These are phyloP conservation scores for Fusarium pseudonygamai DNA, from an alignment of 2,329 filamentous ascomycete species.

Conservation along the genomic window DNA sequence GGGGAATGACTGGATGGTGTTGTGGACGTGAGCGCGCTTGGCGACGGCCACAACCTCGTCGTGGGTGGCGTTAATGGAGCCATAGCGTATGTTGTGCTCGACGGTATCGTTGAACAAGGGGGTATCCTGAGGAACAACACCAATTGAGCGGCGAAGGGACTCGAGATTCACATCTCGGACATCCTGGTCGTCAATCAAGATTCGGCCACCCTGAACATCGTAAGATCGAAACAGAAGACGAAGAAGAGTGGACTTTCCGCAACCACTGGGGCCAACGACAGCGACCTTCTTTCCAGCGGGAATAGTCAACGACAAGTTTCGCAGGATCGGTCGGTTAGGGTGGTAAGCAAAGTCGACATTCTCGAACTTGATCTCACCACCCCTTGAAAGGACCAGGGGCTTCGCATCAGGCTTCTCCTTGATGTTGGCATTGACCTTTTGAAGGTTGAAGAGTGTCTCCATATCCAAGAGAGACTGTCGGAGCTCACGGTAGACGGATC, in stretches of 20 bases:
- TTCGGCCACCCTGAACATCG: conserved; percentile 84
- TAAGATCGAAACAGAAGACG: conserved; percentile 94
- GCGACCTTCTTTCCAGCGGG: conserved; percentile 96
- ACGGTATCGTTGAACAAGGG: conserved; percentile 97
- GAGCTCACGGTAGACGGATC: conserved; percentile 96
- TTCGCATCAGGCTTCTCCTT: conserved; percentile 80
- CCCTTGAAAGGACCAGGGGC: conserved; percentile 74
- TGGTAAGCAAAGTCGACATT: conserved; percentile 96
- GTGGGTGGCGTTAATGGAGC: conserved; percentile 77
- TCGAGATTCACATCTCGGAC: conserved; percentile 84
- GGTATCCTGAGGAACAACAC: conserved; percentile 96
- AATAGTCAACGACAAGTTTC: conserved; percentile 85
- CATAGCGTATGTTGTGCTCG: conserved; percentile 94
- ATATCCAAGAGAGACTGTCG: conserved; percentile 95
- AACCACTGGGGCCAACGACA: conserved; percentile 93
- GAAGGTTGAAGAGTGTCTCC: conserved; percentile 97
- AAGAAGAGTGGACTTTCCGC: conserved; percentile 94
- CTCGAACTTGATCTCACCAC: conserved; percentile 92
- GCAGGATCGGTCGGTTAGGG: conserved; percentile 84
- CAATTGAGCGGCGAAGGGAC: conserved; percentile 84
- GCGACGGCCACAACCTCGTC: conserved; percentile 82
- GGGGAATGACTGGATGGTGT: conserved; percentile 80
- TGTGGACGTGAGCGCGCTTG: conserved; percentile 83
- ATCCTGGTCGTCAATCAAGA: conserved; percentile 93
- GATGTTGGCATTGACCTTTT: conserved; percentile 93